phyloP scores from a whole-genome alignment of 345 rosid species.

The Abelmoschus esculentus region DNA sequence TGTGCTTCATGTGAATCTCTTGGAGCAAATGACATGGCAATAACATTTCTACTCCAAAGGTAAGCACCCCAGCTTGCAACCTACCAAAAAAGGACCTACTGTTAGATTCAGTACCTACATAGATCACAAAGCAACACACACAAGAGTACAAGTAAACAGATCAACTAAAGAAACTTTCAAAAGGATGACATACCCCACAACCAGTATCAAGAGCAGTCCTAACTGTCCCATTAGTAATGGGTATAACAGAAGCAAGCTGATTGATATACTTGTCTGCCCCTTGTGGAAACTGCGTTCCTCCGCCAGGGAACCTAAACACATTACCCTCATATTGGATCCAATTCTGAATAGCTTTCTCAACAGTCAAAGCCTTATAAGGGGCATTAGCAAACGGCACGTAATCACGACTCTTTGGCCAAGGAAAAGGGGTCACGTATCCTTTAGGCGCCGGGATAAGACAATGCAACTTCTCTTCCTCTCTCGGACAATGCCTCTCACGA shows the following conservation, averaged over 20 bases:
- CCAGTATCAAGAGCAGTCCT: slow-evolving; percentile 98
- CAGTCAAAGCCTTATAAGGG: slow-evolving; percentile 93
- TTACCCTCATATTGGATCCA: slow-evolving; percentile 97
- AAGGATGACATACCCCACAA: slow-evolving; percentile 70
- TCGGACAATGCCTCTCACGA: slow-evolving; percentile 89
- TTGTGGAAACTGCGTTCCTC: slow-evolving; percentile 99
- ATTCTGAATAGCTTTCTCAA: slow-evolving; percentile 98
- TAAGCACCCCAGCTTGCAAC: slow-evolving; percentile 99
- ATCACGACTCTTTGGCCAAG: slow-evolving; percentile 99
- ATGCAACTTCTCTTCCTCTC: slow-evolving; percentile 57
- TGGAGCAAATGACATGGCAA: slow-evolving; percentile 97
- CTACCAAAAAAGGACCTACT: slow-evolving; percentile 24
- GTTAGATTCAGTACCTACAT: not conserved
- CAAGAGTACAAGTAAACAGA: slow-evolving; percentile 5
- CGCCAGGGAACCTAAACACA: slow-evolving; percentile 95
- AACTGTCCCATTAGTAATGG: slow-evolving; percentile 80
- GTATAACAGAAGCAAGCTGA: slow-evolving; percentile 89
- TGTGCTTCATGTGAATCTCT: slow-evolving; percentile 99
- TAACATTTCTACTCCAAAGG: slow-evolving; percentile 93
- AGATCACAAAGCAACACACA: slow-evolving; percentile 4
- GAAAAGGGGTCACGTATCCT: slow-evolving; percentile 91
- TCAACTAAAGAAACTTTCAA: not conserved
- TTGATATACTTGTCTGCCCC: slow-evolving; percentile 96
- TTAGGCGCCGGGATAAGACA: slow-evolving; percentile 90
- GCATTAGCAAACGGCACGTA: slow-evolving; percentile 98